These are phyloP conservation scores for Collybia nuda DNA, from an alignment of 768 basidiomycete species.

Conservation along the genomic window DNA sequence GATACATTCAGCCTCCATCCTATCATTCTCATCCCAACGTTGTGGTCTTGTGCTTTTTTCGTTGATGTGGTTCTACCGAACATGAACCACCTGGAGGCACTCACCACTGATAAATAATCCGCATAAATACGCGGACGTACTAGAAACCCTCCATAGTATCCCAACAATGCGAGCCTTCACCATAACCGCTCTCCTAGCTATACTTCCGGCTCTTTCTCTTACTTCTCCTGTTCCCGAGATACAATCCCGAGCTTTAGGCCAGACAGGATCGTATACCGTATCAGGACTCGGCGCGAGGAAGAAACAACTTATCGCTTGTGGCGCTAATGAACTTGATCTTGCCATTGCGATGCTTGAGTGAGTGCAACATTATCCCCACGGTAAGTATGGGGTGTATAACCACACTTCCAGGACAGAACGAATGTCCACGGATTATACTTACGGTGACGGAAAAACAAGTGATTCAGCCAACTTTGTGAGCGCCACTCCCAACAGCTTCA, in stretches of 20 bases:
- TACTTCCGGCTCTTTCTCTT: not conserved
- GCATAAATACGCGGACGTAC: not conserved
- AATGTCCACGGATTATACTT: conserved; percentile 9
- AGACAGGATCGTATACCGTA: conserved; percentile 8
- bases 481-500: not conserved
- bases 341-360: conserved; percentile 11
- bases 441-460: conserved; percentile 9
- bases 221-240: not conserved
- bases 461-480: conserved; percentile 8
- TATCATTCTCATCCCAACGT: too few relatives aligned
- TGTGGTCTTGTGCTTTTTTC: not conserved
- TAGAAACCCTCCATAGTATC: not conserved
- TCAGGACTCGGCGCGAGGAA: conserved; percentile 9
- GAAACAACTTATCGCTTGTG: conserved; percentile 10
- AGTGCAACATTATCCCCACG: not conserved
- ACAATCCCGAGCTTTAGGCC: not conserved
- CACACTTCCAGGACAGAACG: conserved; percentile 2
- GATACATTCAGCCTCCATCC: too few relatives aligned
- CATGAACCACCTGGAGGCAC: too few relatives aligned
- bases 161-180: not conserved
- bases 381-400: not conserved
- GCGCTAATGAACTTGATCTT: conserved; percentile 8
- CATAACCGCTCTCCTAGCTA: not conserved
- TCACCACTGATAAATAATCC: not conserved
- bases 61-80: not conserved